Evolutionary conservation across 331 rosid species (phyloP).

Genomic region (Acacia pycnantha): DNA sequence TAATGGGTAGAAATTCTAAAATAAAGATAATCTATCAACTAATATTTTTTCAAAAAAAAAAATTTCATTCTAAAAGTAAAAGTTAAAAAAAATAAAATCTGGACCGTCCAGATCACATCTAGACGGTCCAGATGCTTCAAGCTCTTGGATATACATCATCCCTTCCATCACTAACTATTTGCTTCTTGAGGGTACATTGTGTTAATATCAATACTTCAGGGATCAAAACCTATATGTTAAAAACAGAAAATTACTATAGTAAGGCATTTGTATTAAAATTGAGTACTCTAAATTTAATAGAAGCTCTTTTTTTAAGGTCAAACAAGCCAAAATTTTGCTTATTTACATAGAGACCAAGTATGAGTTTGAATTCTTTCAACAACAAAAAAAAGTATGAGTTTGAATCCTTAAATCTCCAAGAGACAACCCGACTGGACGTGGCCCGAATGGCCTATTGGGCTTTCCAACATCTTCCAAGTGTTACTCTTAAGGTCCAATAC

Average conservation of each 20-base stretch:
- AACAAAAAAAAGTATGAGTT: not conserved
- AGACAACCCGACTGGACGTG: conserved; percentile 54
- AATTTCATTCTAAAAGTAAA: too few relatives aligned
- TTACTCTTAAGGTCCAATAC: conserved; percentile 25
- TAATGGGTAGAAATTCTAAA: too few relatives aligned
- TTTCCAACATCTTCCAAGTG: conserved; percentile 40
- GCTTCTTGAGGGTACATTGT: too few relatives aligned
- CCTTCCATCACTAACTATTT: too few relatives aligned
- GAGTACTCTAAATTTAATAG: not conserved
- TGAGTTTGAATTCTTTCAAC: not conserved
- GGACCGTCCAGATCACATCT: too few relatives aligned
- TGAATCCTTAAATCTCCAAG: conserved; percentile 30
- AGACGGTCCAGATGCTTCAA: too few relatives aligned
- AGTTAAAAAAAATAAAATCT: too few relatives aligned
- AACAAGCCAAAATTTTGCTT: not conserved
- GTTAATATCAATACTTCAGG: too few relatives aligned
- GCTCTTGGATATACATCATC: too few relatives aligned
- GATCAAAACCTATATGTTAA: too few relatives aligned
- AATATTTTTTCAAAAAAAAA: too few relatives aligned
- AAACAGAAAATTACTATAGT: not conserved
- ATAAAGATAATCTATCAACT: too few relatives aligned
- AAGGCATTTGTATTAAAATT: not conserved
- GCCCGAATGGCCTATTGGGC: conserved; percentile 40
- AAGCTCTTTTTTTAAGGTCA: not conserved
- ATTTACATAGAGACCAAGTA: not conserved